Percentiles rank a stretch among this genome's conserved stretches.
phyloP scores from a whole-genome alignment of 2,329 filamentous ascomycete species.

The Pezicula neosporulosa region DNA sequence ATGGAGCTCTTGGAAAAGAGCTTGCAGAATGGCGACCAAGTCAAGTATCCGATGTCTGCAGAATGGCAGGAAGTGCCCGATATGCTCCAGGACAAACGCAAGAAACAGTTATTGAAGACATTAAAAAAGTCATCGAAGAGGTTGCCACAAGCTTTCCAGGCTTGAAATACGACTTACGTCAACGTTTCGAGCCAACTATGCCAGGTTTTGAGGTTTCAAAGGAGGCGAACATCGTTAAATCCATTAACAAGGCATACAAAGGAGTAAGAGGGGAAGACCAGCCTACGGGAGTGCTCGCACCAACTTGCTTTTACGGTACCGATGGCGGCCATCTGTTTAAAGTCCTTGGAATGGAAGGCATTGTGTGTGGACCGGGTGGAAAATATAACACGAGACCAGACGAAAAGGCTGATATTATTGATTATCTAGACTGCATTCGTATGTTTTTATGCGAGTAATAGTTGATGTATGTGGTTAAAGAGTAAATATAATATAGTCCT shows the following conservation, averaged over 20 bases:
- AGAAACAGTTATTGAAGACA: neutral
- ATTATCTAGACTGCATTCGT: neutral
- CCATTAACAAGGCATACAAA: neutral
- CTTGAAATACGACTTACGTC: neutral
- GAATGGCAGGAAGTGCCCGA: neutral
- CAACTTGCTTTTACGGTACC: neutral
- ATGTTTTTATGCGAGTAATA: slow-evolving; percentile 1
- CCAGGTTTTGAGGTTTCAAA: neutral
- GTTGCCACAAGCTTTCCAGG: neutral
- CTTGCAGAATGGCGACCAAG: neutral
- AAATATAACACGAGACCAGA: neutral
- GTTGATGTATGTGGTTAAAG: neutral
- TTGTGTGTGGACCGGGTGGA: neutral
- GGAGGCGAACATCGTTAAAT: neutral
- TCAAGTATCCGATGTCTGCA: neutral
- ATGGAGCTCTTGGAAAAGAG: neutral
- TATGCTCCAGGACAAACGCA: neutral
- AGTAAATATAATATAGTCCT: too few species aligned
- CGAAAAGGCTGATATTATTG: neutral
- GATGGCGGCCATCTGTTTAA: neutral
- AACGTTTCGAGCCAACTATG: neutral
- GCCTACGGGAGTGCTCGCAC: neutral
- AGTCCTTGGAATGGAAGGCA: neutral
- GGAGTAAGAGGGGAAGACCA: neutral
- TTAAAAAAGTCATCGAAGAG: neutral